A percentile compares a stretch with the other conserved stretches of the same genome.
Evolutionary conservation across 352 stramenopile species (phyloP).

Genomic region (Pythium aquatile): DNA sequence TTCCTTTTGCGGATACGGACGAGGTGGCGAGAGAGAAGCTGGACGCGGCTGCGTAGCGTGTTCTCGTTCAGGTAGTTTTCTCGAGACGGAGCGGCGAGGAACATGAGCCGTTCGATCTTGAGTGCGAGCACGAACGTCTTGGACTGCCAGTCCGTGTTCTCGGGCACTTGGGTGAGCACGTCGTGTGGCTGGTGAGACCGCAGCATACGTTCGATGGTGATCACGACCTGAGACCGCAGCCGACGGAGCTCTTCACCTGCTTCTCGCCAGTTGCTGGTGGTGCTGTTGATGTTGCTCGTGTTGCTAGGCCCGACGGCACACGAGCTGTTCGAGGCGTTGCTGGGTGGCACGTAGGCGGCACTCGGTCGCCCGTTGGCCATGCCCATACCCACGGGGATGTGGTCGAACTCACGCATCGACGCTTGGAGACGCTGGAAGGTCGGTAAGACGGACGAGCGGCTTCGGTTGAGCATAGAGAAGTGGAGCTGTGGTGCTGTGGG

Average conservation of each 20-base stretch:
- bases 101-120: constrained; percentile 70
- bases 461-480: constrained; percentile 49
- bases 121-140: constrained; percentile 58
- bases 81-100: constrained; percentile 46
- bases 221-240: constrained; percentile 40
- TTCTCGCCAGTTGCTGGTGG: constrained; percentile 36
- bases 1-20: constrained; percentile 60
- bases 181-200: constrained; percentile 52
- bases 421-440: constrained; percentile 53
- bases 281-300: constrained; percentile 16
- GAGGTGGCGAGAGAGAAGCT: constrained; percentile 52
- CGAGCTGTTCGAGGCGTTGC: constrained; percentile 6
- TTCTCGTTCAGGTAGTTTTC: constrained; percentile 58
- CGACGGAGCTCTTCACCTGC: constrained; percentile 43
- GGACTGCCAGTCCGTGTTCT: constrained; percentile 60
- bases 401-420: constrained; percentile 50
- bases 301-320: constrained; percentile 18
- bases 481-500: neutral
- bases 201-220: constrained; percentile 59
- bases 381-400: constrained; percentile 20
- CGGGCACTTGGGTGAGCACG: constrained; percentile 55
- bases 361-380: constrained; percentile 16
- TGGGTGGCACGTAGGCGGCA: constrained; percentile 10
- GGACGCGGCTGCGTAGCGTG: constrained; percentile 48
- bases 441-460: constrained; percentile 26